Evolutionary conservation across 1,284 basidiomycete species (phyloP).

Genomic region (Farysia itapuensis): DNA sequence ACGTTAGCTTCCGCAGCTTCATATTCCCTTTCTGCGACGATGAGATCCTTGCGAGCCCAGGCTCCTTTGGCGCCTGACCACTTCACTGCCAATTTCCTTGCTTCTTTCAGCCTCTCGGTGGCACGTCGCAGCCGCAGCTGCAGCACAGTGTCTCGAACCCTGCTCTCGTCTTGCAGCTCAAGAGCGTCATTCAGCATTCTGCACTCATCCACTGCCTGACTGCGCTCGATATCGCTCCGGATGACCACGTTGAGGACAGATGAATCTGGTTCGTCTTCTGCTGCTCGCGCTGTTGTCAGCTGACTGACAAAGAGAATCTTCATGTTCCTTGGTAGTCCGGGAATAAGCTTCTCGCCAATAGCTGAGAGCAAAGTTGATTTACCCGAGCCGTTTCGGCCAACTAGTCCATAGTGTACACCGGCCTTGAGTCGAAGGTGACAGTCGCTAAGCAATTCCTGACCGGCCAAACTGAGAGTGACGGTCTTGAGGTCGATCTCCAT

Average conservation of each 20-base stretch:
- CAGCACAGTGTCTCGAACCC: conserved; percentile 45
- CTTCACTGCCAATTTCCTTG: conserved; percentile 66
- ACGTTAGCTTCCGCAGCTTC: conserved; percentile 46
- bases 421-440: conserved; percentile 66
- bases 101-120: conserved; percentile 62
- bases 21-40: conserved; percentile 59
- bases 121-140: conserved; percentile 53
- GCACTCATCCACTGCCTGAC: conserved; percentile 46
- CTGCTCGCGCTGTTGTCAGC: conserved; percentile 51
- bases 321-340: conserved; percentile 65
- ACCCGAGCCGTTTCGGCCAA: conserved; percentile 68
- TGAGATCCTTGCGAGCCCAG: conserved; percentile 67
- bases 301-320: conserved; percentile 67
- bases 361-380: conserved; percentile 64
- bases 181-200: conserved; percentile 55
- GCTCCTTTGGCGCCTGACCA: conserved; percentile 69
- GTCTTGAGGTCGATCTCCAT: conserved; percentile 64
- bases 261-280: conserved; percentile 5
- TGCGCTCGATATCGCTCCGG: conserved; percentile 57
- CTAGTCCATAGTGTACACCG: conserved; percentile 65
- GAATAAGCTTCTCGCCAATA: conserved; percentile 63
- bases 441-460: conserved; percentile 65
- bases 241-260: conserved; percentile 60
- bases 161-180: conserved; percentile 41
- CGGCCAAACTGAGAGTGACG: conserved; percentile 64